Evolutionary conservation across 345 rosid species (phyloP).

Genomic region (Dipteronia sinensis): DNA sequence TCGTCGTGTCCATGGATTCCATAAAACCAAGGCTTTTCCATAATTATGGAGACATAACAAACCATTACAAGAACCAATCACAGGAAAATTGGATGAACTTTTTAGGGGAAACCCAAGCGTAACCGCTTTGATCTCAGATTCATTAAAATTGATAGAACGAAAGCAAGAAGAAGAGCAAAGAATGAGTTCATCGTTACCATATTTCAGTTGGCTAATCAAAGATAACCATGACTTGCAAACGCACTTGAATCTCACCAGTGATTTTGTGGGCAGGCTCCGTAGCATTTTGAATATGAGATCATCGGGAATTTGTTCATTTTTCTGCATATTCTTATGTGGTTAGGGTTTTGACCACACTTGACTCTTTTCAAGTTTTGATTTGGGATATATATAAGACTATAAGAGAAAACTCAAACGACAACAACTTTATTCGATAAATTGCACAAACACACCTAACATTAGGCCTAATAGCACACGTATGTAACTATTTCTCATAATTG

Average conservation of each 20-base stretch:
- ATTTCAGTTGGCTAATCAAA: neutral
- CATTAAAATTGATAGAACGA: neutral
- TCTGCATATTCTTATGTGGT: neutral
- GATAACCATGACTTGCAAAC: conserved; percentile 21
- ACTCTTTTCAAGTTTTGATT: no score
- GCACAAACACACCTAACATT: no score
- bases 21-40: neutral
- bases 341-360: neutral
- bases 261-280: conserved; percentile 15
- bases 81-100: no score
- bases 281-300: neutral
- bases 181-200: neutral
- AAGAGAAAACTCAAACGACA: no score
- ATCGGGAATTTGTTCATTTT: neutral
- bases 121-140: neutral
- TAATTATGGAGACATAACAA: neutral
- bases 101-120: neutral
- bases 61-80: conserved; percentile 5
- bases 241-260: conserved; percentile 18
- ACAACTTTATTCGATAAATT: no score
- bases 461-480: no score
- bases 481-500: no score
- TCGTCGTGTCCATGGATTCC: conserved; percentile 9
- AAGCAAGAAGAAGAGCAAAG: neutral
- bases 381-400: no score